Percentiles rank a stretch among this genome's conserved stretches.
These are phyloP conservation scores for Fraxinus paxiana DNA, from an alignment of 305 asterid genomes.

Conservation along the genomic window DNA sequence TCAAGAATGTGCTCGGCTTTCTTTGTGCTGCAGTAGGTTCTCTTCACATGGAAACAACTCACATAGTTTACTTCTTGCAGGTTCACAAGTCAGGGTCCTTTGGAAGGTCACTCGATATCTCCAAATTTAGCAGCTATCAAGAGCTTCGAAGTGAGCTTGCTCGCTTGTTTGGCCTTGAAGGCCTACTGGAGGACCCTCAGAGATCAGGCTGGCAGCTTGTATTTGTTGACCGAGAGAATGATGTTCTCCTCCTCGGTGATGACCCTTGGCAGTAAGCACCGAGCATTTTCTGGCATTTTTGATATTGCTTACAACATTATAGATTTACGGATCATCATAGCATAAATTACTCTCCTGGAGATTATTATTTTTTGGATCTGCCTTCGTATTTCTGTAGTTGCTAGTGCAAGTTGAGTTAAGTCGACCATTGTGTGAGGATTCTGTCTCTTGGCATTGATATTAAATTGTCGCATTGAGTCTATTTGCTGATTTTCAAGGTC, in stretches of 20 bases:
- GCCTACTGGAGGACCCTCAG: constrained; percentile 90
- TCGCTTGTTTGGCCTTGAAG: constrained; percentile 88
- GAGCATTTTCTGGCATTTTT: not conserved
- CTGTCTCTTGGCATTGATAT: not conserved
- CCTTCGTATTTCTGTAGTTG: not conserved
- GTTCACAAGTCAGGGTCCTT: constrained; percentile 90
- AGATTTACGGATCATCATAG: not conserved
- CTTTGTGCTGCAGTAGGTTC: not conserved
- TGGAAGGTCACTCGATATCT: constrained; percentile 85
- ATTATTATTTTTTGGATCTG: not conserved
- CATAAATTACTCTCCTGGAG: not conserved
- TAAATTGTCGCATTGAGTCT: not conserved
- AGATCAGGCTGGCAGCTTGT: constrained; percentile 99
- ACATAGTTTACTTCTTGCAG: constrained; percentile 32
- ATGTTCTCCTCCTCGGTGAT: constrained; percentile 95
- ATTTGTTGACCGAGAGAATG: constrained; percentile 94
- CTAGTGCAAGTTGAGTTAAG: not conserved
- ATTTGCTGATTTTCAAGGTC: not conserved
- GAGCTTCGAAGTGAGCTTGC: constrained; percentile 93
- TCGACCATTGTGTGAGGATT: not conserved
- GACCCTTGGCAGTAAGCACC: constrained; percentile 96
- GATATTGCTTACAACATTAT: not conserved
- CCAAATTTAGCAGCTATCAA: constrained; percentile 84
- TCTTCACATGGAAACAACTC: not conserved
- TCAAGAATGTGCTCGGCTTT: not conserved